Conservation (phyloP, 1,284 basidiomycete species). For the Ustilago sp. region DNA sequence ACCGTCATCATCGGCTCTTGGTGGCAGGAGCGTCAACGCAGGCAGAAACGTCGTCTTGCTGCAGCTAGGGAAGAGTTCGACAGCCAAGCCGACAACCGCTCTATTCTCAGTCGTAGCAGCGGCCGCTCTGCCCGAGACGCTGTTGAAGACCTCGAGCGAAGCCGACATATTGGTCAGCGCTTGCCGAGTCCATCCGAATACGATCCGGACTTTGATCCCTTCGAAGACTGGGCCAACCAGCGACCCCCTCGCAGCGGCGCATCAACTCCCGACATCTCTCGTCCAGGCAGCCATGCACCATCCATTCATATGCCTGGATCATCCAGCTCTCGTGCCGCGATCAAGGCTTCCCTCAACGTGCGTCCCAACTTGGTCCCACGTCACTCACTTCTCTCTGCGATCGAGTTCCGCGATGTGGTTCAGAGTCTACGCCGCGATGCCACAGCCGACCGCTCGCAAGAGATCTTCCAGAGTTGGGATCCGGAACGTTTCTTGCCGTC, state of each 20-base stretch:
- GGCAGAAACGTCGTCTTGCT: slow-evolving; percentile 39
- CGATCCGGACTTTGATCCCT: slow-evolving; percentile 59
- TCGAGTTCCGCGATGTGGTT: slow-evolving; percentile 92
- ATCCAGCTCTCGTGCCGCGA: slow-evolving; percentile 13
- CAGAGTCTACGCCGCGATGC: slow-evolving; percentile 77
- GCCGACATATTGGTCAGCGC: slow-evolving; percentile 17
- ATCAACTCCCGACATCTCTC: slow-evolving; percentile 23
- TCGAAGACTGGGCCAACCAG: slow-evolving; percentile 52
- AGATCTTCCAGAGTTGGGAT: slow-evolving; percentile 60
- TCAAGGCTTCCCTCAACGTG: slow-evolving; percentile 20
- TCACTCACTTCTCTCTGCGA: slow-evolving; percentile 84
- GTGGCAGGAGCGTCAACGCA: slow-evolving; percentile 72
- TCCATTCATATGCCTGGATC: slow-evolving; percentile 41
- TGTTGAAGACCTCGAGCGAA: slow-evolving; percentile 12
- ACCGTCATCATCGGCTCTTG: slow-evolving; percentile 83
- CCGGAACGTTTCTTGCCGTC: slow-evolving; percentile 56
- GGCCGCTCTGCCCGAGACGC: slow-evolving; percentile 12
- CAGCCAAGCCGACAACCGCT: slow-evolving; percentile 31
- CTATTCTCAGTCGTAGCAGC: slow-evolving; percentile 32
- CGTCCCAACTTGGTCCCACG: slow-evolving; percentile 54
- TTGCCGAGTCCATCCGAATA: slow-evolving; percentile 56
- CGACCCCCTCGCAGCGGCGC: slow-evolving; percentile 21
- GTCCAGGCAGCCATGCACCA: slow-evolving; percentile 20
- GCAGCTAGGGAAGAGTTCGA: slow-evolving; percentile 55
- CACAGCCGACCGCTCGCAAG: slow-evolving; percentile 50